Evolutionary conservation across 495 filamentous ascomycete species (phyloP).

Genomic region (Neurospora terricola): DNA sequence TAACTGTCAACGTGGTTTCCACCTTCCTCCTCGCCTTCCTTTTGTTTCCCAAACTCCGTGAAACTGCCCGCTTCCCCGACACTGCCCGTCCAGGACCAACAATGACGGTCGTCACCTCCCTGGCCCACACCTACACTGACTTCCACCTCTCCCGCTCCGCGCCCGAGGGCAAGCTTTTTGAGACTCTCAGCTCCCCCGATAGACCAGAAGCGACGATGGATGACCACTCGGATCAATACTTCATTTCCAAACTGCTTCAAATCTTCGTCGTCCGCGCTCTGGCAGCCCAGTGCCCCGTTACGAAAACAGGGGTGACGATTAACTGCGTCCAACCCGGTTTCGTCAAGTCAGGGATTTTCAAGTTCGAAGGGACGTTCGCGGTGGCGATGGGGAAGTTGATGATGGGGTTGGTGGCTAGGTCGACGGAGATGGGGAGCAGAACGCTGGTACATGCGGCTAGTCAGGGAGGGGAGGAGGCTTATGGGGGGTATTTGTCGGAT

Average conservation of each 20-base stretch:
- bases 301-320: neutral
- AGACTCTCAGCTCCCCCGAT: neutral
- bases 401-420: slow-evolving; percentile 22
- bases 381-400: slow-evolving; percentile 12
- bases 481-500: slow-evolving; percentile 36
- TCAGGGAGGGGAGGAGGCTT: slow-evolving; percentile 23
- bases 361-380: neutral
- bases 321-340: slow-evolving; percentile 7
- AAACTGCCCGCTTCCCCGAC: slow-evolving; percentile 13
- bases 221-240: slow-evolving; percentile 17
- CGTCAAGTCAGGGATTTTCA: neutral
- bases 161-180: slow-evolving; percentile 2
- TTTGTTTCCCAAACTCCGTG: slow-evolving; percentile 31
- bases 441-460: slow-evolving; percentile 29
- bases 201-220: neutral
- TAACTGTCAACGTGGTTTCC: slow-evolving; percentile 46
- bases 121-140: slow-evolving; percentile 1
- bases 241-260: slow-evolving; percentile 32
- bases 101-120: slow-evolving; percentile 21
- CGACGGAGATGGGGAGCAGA: slow-evolving; percentile 33
- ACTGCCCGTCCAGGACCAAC: slow-evolving; percentile 9
- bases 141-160: neutral
- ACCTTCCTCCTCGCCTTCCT: slow-evolving; percentile 36
- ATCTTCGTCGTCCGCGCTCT: slow-evolving; percentile 30
- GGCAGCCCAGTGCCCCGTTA: slow-evolving; percentile 1